Percentiles rank a stretch among this genome's conserved stretches.
These are phyloP conservation scores for Fagopyrum esculentum DNA, from an alignment of 148 eudicot genomes.

Conservation along the genomic window DNA sequence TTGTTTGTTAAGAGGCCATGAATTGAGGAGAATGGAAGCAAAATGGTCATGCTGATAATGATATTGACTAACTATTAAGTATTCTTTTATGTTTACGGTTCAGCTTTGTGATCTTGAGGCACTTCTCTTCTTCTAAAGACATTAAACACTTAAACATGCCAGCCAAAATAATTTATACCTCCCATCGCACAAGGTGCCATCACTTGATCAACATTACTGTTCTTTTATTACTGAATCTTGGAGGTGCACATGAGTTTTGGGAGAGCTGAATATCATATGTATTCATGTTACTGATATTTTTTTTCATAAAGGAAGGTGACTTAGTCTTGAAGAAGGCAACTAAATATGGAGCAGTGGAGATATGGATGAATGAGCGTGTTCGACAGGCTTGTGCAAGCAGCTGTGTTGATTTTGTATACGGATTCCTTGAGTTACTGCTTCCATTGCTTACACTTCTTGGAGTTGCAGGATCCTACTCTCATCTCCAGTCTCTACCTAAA, in stretches of 20 bases:
- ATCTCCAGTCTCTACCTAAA: neutral
- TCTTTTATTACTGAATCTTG: neutral
- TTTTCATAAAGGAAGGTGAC: slow-evolving; percentile 55
- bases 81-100: neutral
- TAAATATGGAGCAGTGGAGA: slow-evolving; percentile 97
- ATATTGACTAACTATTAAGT: no score
- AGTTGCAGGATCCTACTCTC: neutral
- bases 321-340: slow-evolving; percentile 92
- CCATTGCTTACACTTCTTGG: neutral
- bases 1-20: neutral
- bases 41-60: neutral
- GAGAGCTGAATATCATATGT: neutral
- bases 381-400: slow-evolving; percentile 92
- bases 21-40: neutral
- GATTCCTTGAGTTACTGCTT: slow-evolving; percentile 76
- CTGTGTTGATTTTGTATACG: slow-evolving; percentile 93
- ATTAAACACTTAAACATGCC: neutral
- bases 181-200: neutral
- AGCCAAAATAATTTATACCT: neutral
- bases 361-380: slow-evolving; percentile 99
- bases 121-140: neutral
- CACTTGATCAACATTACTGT: neutral
- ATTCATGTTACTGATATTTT: slow-evolving; percentile 4
- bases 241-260: neutral
- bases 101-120: neutral